These are phyloP conservation scores for Malassezia globosa DNA, from an alignment of 1,284 basidiomycete genomes.

Conservation along the genomic window DNA sequence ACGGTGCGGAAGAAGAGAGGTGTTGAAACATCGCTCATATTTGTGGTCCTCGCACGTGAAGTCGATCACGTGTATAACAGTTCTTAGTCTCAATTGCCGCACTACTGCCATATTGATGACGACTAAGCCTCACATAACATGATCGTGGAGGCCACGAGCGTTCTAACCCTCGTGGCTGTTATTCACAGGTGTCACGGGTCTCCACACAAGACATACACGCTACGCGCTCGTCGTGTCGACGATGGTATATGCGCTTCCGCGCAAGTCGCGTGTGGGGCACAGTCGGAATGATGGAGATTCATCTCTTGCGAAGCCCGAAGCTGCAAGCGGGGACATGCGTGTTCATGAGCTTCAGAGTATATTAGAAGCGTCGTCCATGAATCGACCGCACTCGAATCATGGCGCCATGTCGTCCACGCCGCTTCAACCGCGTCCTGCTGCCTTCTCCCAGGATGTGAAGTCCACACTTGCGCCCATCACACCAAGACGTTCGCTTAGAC, in stretches of 20 bases:
- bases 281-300: not conserved
- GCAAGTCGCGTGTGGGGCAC: constrained; percentile 14
- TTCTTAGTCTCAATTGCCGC: too few species aligned
- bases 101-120: too few species aligned
- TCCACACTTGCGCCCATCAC: constrained; percentile 9
- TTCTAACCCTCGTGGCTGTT: too few species aligned
- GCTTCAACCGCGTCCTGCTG: constrained; percentile 5
- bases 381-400: not conserved
- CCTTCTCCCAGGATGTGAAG: constrained; percentile 6
- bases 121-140: too few species aligned
- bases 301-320: not conserved
- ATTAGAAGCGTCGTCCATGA: not conserved
- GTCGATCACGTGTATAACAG: constrained; percentile 13
- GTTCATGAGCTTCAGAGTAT: constrained; percentile 8
- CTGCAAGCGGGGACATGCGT: not conserved
- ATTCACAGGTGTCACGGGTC: constrained; percentile 1
- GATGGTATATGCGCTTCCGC: constrained; percentile 18
- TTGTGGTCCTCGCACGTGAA: constrained; percentile 6
- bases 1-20: constrained; percentile 11
- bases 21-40: not conserved
- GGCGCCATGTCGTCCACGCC: constrained; percentile 6
- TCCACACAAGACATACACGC: not conserved
- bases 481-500: constrained; percentile 11
- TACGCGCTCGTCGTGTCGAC: not conserved
- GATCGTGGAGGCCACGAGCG: too few species aligned